These are phyloP conservation scores for Castanea mollissima DNA, from an alignment of 306 rosid species.

Conservation along the genomic window DNA sequence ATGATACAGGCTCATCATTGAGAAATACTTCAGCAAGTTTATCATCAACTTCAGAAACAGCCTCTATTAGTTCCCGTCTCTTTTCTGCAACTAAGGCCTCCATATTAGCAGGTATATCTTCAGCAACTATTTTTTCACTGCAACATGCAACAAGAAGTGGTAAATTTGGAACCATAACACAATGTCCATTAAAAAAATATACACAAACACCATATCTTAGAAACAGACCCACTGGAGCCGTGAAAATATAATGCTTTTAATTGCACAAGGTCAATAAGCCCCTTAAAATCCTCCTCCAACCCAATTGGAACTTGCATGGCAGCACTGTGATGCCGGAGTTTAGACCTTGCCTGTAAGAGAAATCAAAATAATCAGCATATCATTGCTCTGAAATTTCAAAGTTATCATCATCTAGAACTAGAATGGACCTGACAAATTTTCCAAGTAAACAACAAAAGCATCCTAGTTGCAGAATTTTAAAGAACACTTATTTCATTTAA, in stretches of 20 bases:
- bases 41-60: constrained; percentile 94
- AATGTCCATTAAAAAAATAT: background rate
- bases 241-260: constrained; percentile 80
- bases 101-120: constrained; percentile 82
- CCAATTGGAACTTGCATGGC: constrained; percentile 97
- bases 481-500: background rate
- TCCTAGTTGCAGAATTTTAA: background rate
- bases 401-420: background rate
- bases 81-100: constrained; percentile 76
- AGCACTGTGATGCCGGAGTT: constrained; percentile 97
- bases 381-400: background rate
- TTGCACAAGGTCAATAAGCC: constrained; percentile 92
- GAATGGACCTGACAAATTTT: background rate
- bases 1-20: constrained; percentile 73
- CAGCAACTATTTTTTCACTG: constrained; percentile 68
- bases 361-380: constrained; percentile 17
- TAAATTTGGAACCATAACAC: constrained; percentile 1
- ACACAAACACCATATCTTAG: constrained; percentile 5
- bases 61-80: constrained; percentile 86
- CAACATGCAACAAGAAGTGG: constrained; percentile 22
- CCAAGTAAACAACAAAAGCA: background rate
- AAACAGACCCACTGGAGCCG: constrained; percentile 81
- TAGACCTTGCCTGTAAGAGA: constrained; percentile 81
- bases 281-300: constrained; percentile 88
- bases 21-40: constrained; percentile 94